Evolutionary conservation across 441 rosid genomes (phyloP), one percentile per base, ranked within the genome.

Genomic region (Viola pubescens): DNA sequence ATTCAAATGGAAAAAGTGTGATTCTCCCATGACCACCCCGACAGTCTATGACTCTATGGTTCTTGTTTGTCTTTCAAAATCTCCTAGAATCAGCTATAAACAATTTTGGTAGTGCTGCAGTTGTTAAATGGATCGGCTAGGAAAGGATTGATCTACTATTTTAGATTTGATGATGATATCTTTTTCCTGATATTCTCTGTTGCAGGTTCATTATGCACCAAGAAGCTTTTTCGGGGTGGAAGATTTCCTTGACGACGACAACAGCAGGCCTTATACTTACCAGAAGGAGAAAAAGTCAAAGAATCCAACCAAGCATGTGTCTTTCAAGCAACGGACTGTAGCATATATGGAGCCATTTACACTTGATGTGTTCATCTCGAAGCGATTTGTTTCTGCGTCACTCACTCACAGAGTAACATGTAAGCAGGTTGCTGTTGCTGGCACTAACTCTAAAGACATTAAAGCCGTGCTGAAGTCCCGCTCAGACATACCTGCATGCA

Each of bases 221-320:
- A 88, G 98, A 78, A 91, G 97, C 73, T 91, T 86, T 61, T 91
- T 88, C 46, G 97, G 97, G 26, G 96, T 91, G 26, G 98, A 91
- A 79, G 96, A 91, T 79, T 91, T 81, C 69, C 63, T 91, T 42
- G 98, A 91, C 39, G 98, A 88, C 34, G 83, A 85, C 63, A 88
- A 83, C 65, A 82, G 89, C 82, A 69, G 86, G 66, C 96, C 98
- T 9, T 86, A 86, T 73, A 88, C 95, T 44, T 91, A 84, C 69
- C 74, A 88, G 64, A 88, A 86, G 65, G 95, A 62, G 70, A 86
- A 88, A 55, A 85, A 71, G 53, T 81, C 95, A 0, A 91, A 89
- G 73, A 83, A 87, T 62, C 87, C 95, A 6, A 72, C 63, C 76
- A 91, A 87, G 65, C 92, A 86, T 50, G 55, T 82, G 7, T 91